Percentiles rank a stretch among this genome's conserved stretches.
phyloP scores from a whole-genome alignment of 2,329 filamentous ascomycete species.

The Penicillium capsulatum region DNA sequence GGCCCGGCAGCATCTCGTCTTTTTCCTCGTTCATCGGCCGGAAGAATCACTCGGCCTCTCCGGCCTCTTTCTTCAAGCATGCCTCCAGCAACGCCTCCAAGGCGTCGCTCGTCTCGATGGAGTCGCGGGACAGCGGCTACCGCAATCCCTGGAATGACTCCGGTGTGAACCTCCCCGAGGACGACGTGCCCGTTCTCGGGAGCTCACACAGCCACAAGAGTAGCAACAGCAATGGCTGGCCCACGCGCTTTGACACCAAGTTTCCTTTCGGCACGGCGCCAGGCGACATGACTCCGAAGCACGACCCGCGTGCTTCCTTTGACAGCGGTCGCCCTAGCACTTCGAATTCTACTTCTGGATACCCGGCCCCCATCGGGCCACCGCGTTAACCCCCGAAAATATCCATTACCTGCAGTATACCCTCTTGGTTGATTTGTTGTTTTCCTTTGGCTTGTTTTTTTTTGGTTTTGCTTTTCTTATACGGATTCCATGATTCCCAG shows the following conservation, averaged over 20 bases:
- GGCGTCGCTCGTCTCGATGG: slow-evolving; percentile 91
- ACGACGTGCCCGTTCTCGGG: slow-evolving; percentile 58
- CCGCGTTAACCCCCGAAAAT: slow-evolving; percentile 68
- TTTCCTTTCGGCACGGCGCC: slow-evolving; percentile 61
- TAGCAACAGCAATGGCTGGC: slow-evolving; percentile 57
- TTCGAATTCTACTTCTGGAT: slow-evolving; percentile 96
- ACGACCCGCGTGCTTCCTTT: slow-evolving; percentile 76
- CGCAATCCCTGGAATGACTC: slow-evolving; percentile 98
- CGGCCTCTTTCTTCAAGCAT: slow-evolving; percentile 85
- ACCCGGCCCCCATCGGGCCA: slow-evolving; percentile 86
- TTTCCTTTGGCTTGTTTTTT: slow-evolving; percentile 41
- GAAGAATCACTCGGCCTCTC: slow-evolving; percentile 87
- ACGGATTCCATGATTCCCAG: slow-evolving; percentile 10
- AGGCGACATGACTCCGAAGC: slow-evolving; percentile 78
- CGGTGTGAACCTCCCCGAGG: slow-evolving; percentile 87
- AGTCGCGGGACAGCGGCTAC: slow-evolving; percentile 90
- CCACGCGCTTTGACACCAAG: slow-evolving; percentile 56
- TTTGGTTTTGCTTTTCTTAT: slow-evolving; percentile 22
- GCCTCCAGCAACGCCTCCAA: slow-evolving; percentile 87
- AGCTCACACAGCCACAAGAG: slow-evolving; percentile 59
- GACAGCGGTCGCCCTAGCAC: slow-evolving; percentile 90
- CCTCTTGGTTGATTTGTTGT: slow-evolving; percentile 37
- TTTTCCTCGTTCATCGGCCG: slow-evolving; percentile 95
- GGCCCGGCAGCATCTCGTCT: slow-evolving; percentile 89
- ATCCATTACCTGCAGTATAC: slow-evolving; percentile 46